Evolutionary conservation across 768 basidiomycete genomes (phyloP), one percentile per base, ranked within the genome.

Genomic region (Zangia roseola): DNA sequence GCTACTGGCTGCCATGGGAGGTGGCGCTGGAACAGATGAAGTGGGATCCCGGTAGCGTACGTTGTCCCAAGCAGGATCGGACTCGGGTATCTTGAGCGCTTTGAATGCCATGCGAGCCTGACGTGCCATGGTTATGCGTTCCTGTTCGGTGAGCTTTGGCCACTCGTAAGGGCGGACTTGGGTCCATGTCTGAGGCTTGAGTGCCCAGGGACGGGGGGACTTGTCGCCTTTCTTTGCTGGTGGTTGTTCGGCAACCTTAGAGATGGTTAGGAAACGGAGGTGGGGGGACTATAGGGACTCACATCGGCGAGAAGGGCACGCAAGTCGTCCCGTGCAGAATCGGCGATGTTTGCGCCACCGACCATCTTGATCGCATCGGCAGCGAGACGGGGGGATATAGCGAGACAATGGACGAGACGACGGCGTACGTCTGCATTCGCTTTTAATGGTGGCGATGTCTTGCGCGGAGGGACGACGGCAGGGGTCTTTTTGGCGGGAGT

Each of bases 131-230:
- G 51, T 57, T 8, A 67, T 69, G 5, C 79, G 74, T 38, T 82
- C 79, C 2, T 68, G 41, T 24, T 79, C 76, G 3, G 70, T 69
- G 23, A 85, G 70, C 24, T 70, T 70, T 1, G 74, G 69, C 75
- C 78, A 86, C 52, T 82, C 83, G 49, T 74, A 82, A 0, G 88
- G 88, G 6, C 84, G 81, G 21, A 88, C 82, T 58, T 89, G 82
- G 28, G 72, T 72, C 86, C 87, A 90, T 3, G 79, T 69, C 17
- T 65, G 59, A 20, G 74, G 67, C 53, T 81, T 85, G 50, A 88
- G 78, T 26, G 68, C 59, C 75, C 83, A 89, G 1, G 55, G 57
- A 48, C 71, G 70, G 2, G 72, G 63, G 8, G 72, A 67, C 19
- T 70, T 70, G 48, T 69, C 63, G 2, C 67, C 68, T 25, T 63